Evolutionary conservation across 2,329 filamentous ascomycete genomes (phyloP), one percentile per base, ranked within the genome.

Genomic region (Monosporascus sp.): DNA sequence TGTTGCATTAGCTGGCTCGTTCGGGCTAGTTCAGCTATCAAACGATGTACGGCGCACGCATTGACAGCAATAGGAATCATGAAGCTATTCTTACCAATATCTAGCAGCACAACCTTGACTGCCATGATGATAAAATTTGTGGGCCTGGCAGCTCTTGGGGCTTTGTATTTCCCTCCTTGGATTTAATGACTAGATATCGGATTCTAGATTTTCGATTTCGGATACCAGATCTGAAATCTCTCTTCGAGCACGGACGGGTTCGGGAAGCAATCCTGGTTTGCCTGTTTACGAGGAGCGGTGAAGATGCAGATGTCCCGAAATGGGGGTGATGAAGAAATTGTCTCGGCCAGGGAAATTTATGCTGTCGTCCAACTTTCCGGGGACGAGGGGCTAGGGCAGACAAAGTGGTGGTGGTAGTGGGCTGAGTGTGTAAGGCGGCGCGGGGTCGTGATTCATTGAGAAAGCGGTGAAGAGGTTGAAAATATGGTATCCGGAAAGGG

Each of bases 11-110:
- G 72, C 71, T 67, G 71, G 67, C 65, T 68, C 66, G 58, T 59
- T 59, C 60, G 60, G 65, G 20, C 20, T 22, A 2, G 20, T 22
- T 65, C 66, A 66, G 51, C 52, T 55, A n/a, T 28, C 50, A 50
- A 57, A 50, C 55, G 49, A 60, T 54, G 57, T 57, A 56, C 56
- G 59, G 55, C 56, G 60, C 55, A 54, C 51, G 35, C 48, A 51
- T 51, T 58, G 49, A 52, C 9, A 61, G 54, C 54, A 59, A 58
- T 53, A 57, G 51, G 58, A 50, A 54, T 55, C 52, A 50, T 38
- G 57, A 56, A 60, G 46, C 52, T 55, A 55, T 57, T 70, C 75
- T 75, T 74, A 84, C 80, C 80, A 66, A 84, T 83, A 68, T 83
- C 80, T 60, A 84, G 75, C 62, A 84, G 68, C 62, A 81, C 72